Evolutionary conservation across 345 rosid species (phyloP).

Genomic region (Microcos paniculata): DNA sequence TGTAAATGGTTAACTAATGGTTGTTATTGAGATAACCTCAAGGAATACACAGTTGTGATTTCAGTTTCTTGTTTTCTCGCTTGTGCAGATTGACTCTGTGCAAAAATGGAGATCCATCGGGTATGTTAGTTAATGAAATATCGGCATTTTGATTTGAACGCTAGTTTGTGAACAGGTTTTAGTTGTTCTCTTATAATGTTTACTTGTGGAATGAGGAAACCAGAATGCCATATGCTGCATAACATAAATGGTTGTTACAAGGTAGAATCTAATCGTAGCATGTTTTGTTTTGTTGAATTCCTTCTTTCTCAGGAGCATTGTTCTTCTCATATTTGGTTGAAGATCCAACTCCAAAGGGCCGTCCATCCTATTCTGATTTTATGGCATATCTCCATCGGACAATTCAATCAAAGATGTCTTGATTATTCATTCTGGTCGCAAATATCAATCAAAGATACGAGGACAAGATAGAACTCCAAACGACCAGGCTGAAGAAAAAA

Average conservation of each 20-base stretch:
- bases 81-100: slow-evolving; percentile 71
- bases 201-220: no score
- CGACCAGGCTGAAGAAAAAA: neutral
- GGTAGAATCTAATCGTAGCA: neutral
- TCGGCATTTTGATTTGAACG: neutral
- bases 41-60: neutral
- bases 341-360: slow-evolving; percentile 57
- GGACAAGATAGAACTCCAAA: neutral
- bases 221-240: no score
- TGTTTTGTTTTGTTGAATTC: neutral
- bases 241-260: neutral
- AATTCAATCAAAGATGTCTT: slow-evolving; percentile 76
- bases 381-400: slow-evolving; percentile 76
- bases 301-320: slow-evolving; percentile 52
- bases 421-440: slow-evolving; percentile 4
- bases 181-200: no score
- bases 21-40: neutral
- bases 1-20: neutral
- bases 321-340: slow-evolving; percentile 78
- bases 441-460: no score
- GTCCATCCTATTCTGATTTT: slow-evolving; percentile 84
- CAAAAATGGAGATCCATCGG: slow-evolving; percentile 90
- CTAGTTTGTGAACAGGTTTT: no score
- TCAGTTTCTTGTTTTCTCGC: slow-evolving; percentile 9
- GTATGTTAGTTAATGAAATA: slow-evolving; percentile 38